Base-by-base conservation (phyloP, 2,329 filamentous ascomycete species). In the Aspergillus sp. region DNA sequence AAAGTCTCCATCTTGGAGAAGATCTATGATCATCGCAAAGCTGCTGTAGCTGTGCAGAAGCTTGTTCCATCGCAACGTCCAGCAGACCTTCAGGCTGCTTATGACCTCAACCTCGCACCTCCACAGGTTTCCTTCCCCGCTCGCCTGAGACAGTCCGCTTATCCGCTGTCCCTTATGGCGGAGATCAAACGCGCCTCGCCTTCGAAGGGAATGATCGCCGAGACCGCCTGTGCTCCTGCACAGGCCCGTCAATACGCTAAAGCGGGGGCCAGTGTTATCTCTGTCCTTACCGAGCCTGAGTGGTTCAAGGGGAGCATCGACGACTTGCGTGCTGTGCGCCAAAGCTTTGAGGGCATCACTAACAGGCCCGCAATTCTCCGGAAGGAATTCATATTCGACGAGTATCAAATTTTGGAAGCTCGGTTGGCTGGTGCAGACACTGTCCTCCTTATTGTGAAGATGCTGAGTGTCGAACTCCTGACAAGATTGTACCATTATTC, bases 291-390 rank as follows among this genome's bases (percentile, higher is more conserved):
- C 0, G 94, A 99, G 73, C 94, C 95, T 0, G 89, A 97, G 67
- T 99, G 94, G 94, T 99, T 99, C 80, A 97, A 97, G 76, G 94
- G 94, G 45, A 96, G 88, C 72, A 92, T 99, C 55, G 93, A 99
- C 53, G 94, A 99, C 69, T 77, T 99, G 49, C 85, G 89, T 55
- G 85, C 88, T 31, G 94, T 97, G 25, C 85, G 94, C 42, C 89
- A 93, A 71, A 91, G 89, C 45, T 77, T 99, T n/a, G 85, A 91
- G 63, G 88, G 88, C 11, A 91, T 99, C 87, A 87, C 90, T 1
- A 95, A 97, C 69, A 83, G 94, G 48, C 95, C 94, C 2, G 95
- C 93, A 2, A 83, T 99, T 11, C 77, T 99, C 25, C 86, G 95
- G 20, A 99, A 99, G 69, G 94, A 99, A 64, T 99, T 99, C 65